phyloP scores from a whole-genome alignment of 495 filamentous ascomycete genomes.

The Aspergillus incahuasiensis region DNA sequence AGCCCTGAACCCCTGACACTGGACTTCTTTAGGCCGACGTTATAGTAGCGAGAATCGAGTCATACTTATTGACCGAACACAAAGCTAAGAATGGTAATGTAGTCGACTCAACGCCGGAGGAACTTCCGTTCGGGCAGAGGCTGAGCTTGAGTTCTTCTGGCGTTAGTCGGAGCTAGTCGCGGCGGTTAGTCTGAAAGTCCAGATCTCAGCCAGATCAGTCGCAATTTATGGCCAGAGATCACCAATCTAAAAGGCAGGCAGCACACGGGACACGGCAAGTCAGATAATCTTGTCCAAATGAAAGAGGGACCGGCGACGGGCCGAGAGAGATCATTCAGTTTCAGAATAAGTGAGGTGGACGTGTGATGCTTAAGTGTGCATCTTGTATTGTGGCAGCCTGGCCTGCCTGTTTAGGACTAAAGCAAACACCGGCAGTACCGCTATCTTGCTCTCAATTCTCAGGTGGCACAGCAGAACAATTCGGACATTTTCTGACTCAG shows the following conservation, averaged over 20 bases:
- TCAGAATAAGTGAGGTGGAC: background rate
- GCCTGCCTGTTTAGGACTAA: background rate
- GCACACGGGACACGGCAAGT: background rate
- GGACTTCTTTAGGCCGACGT: background rate
- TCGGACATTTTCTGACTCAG: background rate
- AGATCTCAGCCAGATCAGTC: background rate
- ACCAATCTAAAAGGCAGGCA: background rate
- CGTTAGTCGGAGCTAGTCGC: background rate
- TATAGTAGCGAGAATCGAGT: background rate
- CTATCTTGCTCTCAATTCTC: too few species aligned
- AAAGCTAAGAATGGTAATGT: background rate
- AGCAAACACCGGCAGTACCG: too few species aligned
- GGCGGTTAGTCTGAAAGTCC: background rate
- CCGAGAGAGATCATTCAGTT: background rate
- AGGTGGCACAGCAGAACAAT: background rate
- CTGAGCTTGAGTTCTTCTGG: background rate
- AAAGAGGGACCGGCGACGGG: background rate
- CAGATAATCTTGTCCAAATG: background rate
- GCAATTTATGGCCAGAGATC: background rate
- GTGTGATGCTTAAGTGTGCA: background rate
- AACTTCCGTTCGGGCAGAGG: background rate
- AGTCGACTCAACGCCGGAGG: background rate
- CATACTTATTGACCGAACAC: background rate
- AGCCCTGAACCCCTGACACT: background rate
- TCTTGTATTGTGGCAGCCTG: background rate